phyloP scores from a whole-genome alignment of 78 protist genomes.

The Cyanophora paradoxa region DNA sequence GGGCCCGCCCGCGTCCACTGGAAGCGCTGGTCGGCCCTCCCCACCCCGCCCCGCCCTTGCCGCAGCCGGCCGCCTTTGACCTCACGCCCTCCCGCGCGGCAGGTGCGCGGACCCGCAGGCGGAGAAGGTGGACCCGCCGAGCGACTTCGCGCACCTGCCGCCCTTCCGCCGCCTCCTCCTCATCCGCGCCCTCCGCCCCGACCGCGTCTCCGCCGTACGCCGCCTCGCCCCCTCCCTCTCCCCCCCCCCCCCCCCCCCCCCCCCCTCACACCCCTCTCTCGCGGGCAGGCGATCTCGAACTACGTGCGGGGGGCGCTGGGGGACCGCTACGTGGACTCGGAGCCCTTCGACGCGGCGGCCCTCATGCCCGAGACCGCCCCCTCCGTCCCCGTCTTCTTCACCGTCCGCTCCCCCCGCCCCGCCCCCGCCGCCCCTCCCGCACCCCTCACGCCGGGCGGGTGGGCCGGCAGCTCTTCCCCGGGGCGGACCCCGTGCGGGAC shows the following conservation, averaged over 20 bases:
- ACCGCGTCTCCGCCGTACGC: too few species aligned
- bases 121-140: conserved; percentile 55
- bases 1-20: neutral
- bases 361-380: conserved; percentile 33
- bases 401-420: neutral
- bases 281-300: conserved; percentile 18
- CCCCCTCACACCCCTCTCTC: conserved; percentile 60
- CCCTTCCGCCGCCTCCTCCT: conserved; percentile 46
- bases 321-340: conserved; percentile 9
- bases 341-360: neutral
- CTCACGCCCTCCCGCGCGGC: too few species aligned
- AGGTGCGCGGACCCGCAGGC: conserved; percentile 43
- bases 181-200: conserved; percentile 63
- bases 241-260: conserved; percentile 47
- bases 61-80: too few species aligned
- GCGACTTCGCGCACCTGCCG: conserved; percentile 48
- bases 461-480: conserved; percentile 71
- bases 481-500: conserved; percentile 64
- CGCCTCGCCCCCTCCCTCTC: conserved; percentile 25
- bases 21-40: conserved; percentile 41
- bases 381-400: conserved; percentile 47
- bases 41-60: too few species aligned
- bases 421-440: neutral
- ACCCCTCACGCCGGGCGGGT: neutral
- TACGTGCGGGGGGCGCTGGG: conserved; percentile 52